Evolutionary conservation across 1,284 basidiomycete species (phyloP), one percentile per base, ranked within the genome.

Genomic region (Wallemia ichthyophaga): DNA sequence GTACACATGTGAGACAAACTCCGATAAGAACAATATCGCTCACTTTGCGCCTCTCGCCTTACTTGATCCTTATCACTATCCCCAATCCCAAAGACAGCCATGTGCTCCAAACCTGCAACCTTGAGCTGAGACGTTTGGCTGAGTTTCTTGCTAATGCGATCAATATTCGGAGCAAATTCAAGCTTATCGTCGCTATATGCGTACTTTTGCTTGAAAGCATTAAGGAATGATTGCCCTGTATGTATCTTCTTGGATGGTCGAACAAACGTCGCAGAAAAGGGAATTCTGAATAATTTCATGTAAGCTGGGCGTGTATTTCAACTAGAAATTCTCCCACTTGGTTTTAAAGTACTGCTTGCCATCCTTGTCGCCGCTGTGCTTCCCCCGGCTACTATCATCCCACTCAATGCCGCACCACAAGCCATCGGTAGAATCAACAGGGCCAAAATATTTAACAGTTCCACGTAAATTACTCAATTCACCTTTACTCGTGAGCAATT

Each of bases 341-440:
- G 82, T 84, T 57, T 70, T 67, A 67, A 96, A 98, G 69, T 94
- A 91, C 31, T 73, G 74, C 60, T 73, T 76, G 31, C 80, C 83
- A 63, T 85, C 79, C 68, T 83, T 85, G 60, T 73, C 68, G 13
- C 92, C 92, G 64, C 82, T 78, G 67, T 96, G 89, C 69, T 84
- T 92, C 25, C 91, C 91, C 59, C 85, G 76, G 1, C 67, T 61
- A 2, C 81, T 74, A 66, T 88, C 80, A 66, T 98, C 92, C 85
- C 91, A 98, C 71, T 96, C 91, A 58, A 96, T 76, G 15, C 92
- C 92, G 2, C 91, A 75, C 91, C 92, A 98, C 17, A 70, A 64
- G 11, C 83, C 85, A 7, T 70, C 67, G 0, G 83, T 78, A 21
- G 76, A 76, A 17, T 78, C 71, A 17, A 92, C 79, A 1, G 69